Evolutionary conservation across 768 basidiomycete genomes (phyloP), one percentile per base, ranked within the genome.

Genomic region (Boletus barrowsii): DNA sequence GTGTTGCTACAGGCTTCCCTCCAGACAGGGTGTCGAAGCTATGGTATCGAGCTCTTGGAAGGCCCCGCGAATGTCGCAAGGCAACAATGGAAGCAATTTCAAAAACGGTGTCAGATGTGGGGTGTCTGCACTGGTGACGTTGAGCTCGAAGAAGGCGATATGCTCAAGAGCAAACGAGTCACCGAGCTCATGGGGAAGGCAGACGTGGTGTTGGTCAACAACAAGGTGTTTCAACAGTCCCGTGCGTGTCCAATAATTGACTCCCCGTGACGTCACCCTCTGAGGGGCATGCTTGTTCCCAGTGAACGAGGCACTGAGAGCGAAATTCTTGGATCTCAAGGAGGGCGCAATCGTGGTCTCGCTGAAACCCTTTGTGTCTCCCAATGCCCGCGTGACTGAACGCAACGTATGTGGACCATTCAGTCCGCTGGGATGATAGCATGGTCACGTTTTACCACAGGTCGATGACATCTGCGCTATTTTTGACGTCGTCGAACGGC

Each of bases 251-350:
- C 4, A 36, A 29, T 35, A n/a, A 30, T 50, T 20, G n/a, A 37
- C 36, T 47, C 29, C 56, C 40, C 50, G 47, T 5, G 9, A 37
- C 30, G 11, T 46, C 10, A 18, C 49, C n/a, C 18, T 40, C 18
- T 48, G 18, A 47, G 5, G 35, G 11, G 43, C 10, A 32, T 15
- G 17, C 13, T 20, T 33, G 13, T 17, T 42, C 39, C 11, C 53
- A 92, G 89, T 98, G 56, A 98, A 98, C 69, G 90, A 92, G 64
- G 83, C 86, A 1, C 74, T 99, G 15, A 79, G 89, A 42, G 86
- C 89, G 29, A 88, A 93, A 64, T 98, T 98, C 72, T 76, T 99
- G 51, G 97, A 99, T 65, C 75, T 98, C 55, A 97, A 93, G 65
- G 92, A 96, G 55, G 91, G 92, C 18, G 93, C 94, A 0, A 86